These are phyloP conservation scores for Aureobasidium namibiae DNA, from an alignment of 2,329 filamentous ascomycete species.

Conservation along the genomic window DNA sequence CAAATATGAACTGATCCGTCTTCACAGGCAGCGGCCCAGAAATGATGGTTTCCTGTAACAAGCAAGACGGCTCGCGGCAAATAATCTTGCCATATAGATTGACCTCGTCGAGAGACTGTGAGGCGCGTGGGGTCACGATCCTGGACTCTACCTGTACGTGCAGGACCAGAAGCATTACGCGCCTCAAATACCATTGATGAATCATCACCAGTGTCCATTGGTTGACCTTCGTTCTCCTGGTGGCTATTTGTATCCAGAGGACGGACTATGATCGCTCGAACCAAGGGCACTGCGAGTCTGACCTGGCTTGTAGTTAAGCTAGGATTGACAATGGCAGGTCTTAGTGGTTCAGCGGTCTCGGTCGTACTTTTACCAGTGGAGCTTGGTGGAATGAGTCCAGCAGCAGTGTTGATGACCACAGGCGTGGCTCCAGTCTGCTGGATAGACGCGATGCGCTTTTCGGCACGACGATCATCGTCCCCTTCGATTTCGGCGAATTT, in stretches of 20 bases:
- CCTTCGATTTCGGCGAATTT: conserved; percentile 66
- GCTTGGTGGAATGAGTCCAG: conserved; percentile 71
- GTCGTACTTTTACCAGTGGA: conserved; percentile 53
- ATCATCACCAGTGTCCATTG: conserved; percentile 47
- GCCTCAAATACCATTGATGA: conserved; percentile 70
- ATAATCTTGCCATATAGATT: conserved; percentile 87
- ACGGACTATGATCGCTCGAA: conserved; percentile 73
- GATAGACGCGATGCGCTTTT: conserved; percentile 51
- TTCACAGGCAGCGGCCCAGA: conserved; percentile 90
- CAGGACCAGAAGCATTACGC: conserved; percentile 62
- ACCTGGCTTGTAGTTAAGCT: conserved; percentile 74
- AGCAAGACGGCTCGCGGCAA: conserved; percentile 80
- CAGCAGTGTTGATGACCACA: conserved; percentile 66
- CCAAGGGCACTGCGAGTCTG: conserved; percentile 76
- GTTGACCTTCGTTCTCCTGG: conserved; percentile 30
- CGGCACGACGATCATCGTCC: conserved; percentile 60
- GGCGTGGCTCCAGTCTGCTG: conserved; percentile 58
- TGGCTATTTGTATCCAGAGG: conserved; percentile 58
- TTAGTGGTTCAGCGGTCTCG: conserved; percentile 70
- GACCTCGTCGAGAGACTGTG: conserved; percentile 70
- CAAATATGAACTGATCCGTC: conserved; percentile 85
- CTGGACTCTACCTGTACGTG: conserved; percentile 51
- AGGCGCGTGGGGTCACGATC: conserved; percentile 77
- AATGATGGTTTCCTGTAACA: conserved; percentile 78
- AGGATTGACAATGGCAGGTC: conserved; percentile 80